Evolutionary conservation across 495 filamentous ascomycete genomes (phyloP), one percentile per base, ranked within the genome.

Genomic region (Penicillium ucsense): DNA sequence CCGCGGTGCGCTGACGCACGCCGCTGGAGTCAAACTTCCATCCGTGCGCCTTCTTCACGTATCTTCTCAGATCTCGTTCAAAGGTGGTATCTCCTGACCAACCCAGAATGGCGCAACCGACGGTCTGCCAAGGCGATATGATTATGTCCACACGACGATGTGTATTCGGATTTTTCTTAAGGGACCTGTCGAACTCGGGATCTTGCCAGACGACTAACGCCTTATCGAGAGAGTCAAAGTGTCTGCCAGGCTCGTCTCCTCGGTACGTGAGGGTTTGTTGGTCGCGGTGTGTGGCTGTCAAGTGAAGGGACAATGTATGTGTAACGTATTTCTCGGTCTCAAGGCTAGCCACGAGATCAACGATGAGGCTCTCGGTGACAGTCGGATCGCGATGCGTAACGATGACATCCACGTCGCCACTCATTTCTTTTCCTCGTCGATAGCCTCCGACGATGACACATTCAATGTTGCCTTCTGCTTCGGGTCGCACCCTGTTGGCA

Each of bases 61-160:
- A 91, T 42, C 83, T 65, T 35, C 89, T 68, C 46, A 99, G 57
- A 62, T 99, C 92, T 31, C 94, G 71, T 69, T 95, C 79, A 57
- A 95, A 99, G 0, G 89, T 95, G 4, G 81, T 88, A 6, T 82
- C 94, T 3, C 88, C 86, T 9, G 84, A 83, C 94, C 91, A 97
- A 3, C 87, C 89, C 4, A 89, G 66, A 3, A 97, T 76, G 0
- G 88, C 92, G 55, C 89, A 95, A 0, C 94, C 92, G 3, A 85
- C 78, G 3, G 87, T 92, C 31, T 79, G 82, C 85, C 90, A 94
- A 1, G 89, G 90, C 11, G 81, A 81, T 48, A 97, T 75, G 58
- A 99, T 94, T 50, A 99, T 95, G 59, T 97, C 91, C 5, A 99
- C 89, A 11, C 90, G 74, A 12, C 89, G 78, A 56, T 95, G 90